phyloP scores from a whole-genome alignment of 805 yeast species.

The Yarrowia divulgata region DNA sequence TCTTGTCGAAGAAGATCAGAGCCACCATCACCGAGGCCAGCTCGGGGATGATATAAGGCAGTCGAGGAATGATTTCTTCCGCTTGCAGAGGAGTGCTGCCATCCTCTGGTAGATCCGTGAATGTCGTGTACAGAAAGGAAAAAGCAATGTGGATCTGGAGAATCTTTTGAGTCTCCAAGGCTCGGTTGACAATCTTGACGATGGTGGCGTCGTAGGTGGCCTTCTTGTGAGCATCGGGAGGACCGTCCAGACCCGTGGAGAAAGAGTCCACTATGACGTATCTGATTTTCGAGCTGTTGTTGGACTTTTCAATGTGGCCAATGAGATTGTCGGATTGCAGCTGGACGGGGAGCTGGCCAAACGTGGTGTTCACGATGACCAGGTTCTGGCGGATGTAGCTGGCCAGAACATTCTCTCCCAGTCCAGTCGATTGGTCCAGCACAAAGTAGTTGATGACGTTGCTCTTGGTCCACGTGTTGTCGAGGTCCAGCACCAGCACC shows the following conservation, averaged over 20 bases:
- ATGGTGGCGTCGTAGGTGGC: slow-evolving; percentile 1
- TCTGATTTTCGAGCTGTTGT: slow-evolving; percentile 19
- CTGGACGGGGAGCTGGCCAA: slow-evolving; percentile 1
- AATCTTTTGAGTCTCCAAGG: slow-evolving; percentile 9
- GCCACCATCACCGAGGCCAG: slow-evolving; percentile 9
- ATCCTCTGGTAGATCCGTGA: slow-evolving; percentile 6
- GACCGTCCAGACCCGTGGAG: neutral
- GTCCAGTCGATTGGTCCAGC: slow-evolving; percentile 15
- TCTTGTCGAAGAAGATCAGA: slow-evolving; percentile 10
- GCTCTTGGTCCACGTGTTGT: neutral
- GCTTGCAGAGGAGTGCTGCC: slow-evolving; percentile 2
- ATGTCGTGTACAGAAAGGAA: slow-evolving; percentile 12
- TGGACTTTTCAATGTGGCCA: slow-evolving; percentile 6
- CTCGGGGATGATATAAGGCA: slow-evolving; percentile 15
- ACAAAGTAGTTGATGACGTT: slow-evolving; percentile 33
- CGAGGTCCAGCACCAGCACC: slow-evolving; percentile 20
- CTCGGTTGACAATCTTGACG: neutral
- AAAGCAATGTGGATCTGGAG: slow-evolving; percentile 21
- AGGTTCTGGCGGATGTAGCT: slow-evolving; percentile 12
- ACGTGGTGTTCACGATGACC: slow-evolving; percentile 9
- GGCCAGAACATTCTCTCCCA: slow-evolving; percentile 11
- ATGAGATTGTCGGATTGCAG: slow-evolving; percentile 3
- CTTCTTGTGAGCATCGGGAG: neutral
- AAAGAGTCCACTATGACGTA: slow-evolving; percentile 25
- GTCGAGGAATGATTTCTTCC: neutral